Evolutionary conservation across 164 flowering plant species (phyloP), one percentile per base, ranked within the genome.

Genomic region (Platanus orientalis): DNA sequence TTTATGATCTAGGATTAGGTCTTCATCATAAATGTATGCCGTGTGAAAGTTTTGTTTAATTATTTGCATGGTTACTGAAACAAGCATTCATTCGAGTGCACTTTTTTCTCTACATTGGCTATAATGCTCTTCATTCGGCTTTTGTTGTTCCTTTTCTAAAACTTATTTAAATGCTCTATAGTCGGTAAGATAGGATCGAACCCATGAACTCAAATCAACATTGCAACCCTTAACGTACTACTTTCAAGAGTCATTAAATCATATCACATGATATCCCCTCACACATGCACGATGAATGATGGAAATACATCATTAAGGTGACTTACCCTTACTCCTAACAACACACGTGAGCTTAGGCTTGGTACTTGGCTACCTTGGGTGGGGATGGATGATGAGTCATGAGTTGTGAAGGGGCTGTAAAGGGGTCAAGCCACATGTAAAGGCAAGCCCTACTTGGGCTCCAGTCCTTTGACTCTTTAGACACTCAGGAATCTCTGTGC

Each of bases 221-320:
- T 55, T 58, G 62, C 40, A 58, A 36, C 49, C 20, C 27, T 58
- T 19, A 65, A 25, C 50, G 0, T 29, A 42, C 58, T 58, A n/a
- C 59, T 36, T 32, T 59, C 28, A 51, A 57, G 69, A 64, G 52
- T 29, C 70, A 67, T 54, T 67, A 44, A 67, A 67, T 67, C 70
- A 66, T 66, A 29, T 45, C 69, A 52, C 59, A 66, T 45, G 42
- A 36, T 3, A 14, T 14, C 10, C 9, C 12, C 42, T 36, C 13
- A 60, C 53, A 64, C 44, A 59, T 67, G 70, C 60, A 67, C 29
- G 59, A 60, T 67, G 65, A 60, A 67, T 54, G 34, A 67, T 67
- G 70, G 45, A 24, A 29, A 16, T 39, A 23, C 63, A 59, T 66
- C 53, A 64, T 54, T 42, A 64, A 26, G 58, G 53, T 54, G 19